These are phyloP conservation scores for Calonectria pauciramosa DNA, from an alignment of 2,329 filamentous ascomycete species.

Conservation along the genomic window DNA sequence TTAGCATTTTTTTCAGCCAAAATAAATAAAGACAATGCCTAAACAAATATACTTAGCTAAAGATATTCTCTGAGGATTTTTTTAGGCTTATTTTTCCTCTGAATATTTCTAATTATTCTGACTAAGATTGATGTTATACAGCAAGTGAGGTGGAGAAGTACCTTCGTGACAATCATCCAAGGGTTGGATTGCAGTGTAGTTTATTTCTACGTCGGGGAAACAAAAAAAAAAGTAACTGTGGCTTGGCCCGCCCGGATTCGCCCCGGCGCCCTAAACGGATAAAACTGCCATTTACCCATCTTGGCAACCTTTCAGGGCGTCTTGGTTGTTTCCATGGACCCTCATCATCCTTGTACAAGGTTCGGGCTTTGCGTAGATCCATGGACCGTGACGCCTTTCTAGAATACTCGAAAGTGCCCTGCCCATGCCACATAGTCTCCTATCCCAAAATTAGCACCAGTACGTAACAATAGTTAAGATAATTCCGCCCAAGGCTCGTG, in stretches of 20 bases:
- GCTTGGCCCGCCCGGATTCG: not conserved
- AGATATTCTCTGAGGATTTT: too few relatives aligned
- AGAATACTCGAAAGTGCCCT: not conserved
- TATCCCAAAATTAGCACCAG: not conserved
- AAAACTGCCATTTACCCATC: not conserved
- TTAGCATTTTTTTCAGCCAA: too few relatives aligned
- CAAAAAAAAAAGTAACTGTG: not conserved
- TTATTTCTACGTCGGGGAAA: not conserved
- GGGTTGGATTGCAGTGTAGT: too few relatives aligned
- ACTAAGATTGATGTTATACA: too few relatives aligned
- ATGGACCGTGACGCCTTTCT: not conserved
- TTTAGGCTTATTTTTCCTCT: too few relatives aligned
- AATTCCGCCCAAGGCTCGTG: not conserved
- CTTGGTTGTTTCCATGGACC: not conserved
- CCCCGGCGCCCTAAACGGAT: not conserved
- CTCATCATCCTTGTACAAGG: not conserved
- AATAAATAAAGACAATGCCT: too few relatives aligned
- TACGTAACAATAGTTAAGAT: not conserved
- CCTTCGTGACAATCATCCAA: too few relatives aligned
- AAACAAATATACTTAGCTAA: too few relatives aligned
- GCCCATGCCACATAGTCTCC: not conserved
- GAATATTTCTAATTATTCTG: too few relatives aligned
- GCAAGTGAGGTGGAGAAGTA: too few relatives aligned
- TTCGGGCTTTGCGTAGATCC: constrained; percentile 6
- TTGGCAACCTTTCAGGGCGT: not conserved